A percentile compares a stretch with the other conserved stretches of the same genome.
Conservation (phyloP, 2,329 filamentous ascomycete species). For the Cladosporium colombiae region DNA sequence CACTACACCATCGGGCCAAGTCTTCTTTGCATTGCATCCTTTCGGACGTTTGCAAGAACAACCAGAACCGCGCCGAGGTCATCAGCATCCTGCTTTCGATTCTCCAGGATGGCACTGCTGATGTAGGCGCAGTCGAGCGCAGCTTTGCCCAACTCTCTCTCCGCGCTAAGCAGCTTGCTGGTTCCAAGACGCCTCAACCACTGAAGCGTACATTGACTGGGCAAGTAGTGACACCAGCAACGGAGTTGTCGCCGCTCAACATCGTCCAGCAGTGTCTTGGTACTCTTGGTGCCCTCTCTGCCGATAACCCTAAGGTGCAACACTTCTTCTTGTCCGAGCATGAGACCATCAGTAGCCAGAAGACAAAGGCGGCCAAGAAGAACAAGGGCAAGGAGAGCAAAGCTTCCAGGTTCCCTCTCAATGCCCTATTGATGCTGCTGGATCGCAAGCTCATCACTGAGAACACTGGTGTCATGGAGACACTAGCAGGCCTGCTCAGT, state of each 20-base stretch:
- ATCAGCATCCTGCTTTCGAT: conserved; percentile 91
- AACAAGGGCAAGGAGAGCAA: conserved; percentile 85
- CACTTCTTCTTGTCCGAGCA: conserved; percentile 95
- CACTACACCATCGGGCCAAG: conserved; percentile 83
- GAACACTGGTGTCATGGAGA: conserved; percentile 95
- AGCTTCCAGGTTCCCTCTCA: conserved; percentile 85
- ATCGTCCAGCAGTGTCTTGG: conserved; percentile 94
- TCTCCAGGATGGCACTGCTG: conserved; percentile 89
- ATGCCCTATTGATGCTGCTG: conserved; percentile 81
- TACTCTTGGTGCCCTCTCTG: conserved; percentile 78
- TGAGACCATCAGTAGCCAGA: conserved; percentile 63
- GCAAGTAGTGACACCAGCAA: conserved; percentile 52
- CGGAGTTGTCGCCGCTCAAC: conserved; percentile 89
- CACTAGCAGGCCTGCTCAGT: conserved; percentile 81
- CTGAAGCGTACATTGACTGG: conserved; percentile 74
- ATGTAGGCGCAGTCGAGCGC: conserved; percentile 89
- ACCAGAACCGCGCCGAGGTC: conserved; percentile 92
- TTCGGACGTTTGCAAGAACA: conserved; percentile 89
- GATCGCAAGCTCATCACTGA: conserved; percentile 96
- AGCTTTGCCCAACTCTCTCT: conserved; percentile 93
- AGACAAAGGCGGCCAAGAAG: conserved; percentile 73
- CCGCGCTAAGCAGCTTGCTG: conserved; percentile 70
- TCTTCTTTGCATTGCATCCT: conserved; percentile 83
- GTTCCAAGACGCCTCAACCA: conserved; percentile 76
- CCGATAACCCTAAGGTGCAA: conserved; percentile 82